These are phyloP conservation scores for Scenedesmus sp. DNA, from an alignment of 163 green algal species.

Conservation along the genomic window DNA sequence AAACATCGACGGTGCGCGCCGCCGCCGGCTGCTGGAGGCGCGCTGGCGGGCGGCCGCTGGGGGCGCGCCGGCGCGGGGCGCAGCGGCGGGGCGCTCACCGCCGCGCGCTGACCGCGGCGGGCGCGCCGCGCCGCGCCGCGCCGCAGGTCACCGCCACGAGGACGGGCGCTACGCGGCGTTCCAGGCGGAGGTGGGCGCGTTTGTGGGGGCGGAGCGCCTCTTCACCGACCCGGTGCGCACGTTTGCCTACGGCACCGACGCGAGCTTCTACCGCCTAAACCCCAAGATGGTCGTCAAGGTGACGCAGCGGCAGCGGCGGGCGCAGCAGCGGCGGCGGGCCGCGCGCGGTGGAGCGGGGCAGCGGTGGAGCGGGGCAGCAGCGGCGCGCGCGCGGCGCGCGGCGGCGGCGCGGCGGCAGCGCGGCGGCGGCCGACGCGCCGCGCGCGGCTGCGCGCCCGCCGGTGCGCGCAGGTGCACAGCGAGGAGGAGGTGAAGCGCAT, in stretches of 20 bases:
- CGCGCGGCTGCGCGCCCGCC: no score
- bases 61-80: no score
- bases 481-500: conserved; percentile 89
- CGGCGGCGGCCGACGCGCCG: no score
- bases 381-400: neutral
- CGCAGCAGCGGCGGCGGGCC: no score
- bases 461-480: conserved; percentile 80
- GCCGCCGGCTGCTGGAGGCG: no score
- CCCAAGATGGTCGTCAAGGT: conserved; percentile 94
- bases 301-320: neutral
- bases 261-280: conserved; percentile 92
- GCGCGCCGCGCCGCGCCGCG: neutral
- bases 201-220: conserved; percentile 81
- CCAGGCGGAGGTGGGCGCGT: conserved; percentile 74
- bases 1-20: conserved; percentile 55
- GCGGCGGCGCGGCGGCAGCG: neutral
- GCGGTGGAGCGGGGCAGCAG: conserved; percentile 1
- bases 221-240: conserved; percentile 92
- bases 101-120: no score
- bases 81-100: no score
- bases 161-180: conserved; percentile 94
- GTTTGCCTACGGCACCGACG: conserved; percentile 88
- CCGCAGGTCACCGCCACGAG: conserved; percentile 59
- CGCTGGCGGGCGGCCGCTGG: no score
- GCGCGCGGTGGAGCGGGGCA: neutral